phyloP scores from a whole-genome alignment of 139 green algal genomes.

The Eudorina sp. region DNA sequence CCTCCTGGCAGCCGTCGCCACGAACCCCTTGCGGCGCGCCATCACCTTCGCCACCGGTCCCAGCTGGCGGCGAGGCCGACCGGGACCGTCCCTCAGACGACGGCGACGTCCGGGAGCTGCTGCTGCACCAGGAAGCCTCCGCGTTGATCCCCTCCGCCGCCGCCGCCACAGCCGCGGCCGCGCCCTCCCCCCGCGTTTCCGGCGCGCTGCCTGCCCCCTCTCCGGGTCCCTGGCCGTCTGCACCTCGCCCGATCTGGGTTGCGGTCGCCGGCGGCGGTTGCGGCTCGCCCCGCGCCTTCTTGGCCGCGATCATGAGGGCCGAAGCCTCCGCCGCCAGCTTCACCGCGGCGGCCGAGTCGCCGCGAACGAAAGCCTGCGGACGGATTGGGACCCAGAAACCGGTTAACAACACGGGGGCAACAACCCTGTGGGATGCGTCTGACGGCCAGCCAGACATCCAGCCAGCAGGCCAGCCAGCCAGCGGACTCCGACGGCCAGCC shows the following conservation, averaged over 20 bases:
- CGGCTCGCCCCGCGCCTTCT: neutral
- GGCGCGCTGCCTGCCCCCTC: neutral
- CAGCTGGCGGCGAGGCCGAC: neutral
- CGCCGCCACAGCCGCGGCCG: neutral
- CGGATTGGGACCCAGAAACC: no score
- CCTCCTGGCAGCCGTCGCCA: no score
- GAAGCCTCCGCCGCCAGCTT: neutral
- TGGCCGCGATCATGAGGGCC: neutral
- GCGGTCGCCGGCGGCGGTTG: neutral
- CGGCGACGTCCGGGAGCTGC: neutral
- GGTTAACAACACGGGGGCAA: no score
- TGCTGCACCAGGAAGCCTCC: conserved; percentile 32
- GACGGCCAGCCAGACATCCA: no score
- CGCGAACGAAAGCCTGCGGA: neutral
- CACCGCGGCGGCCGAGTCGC: neutral
- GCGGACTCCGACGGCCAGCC: no score
- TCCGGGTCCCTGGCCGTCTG: no score
- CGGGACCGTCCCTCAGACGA: neutral
- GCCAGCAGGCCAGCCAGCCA: no score
- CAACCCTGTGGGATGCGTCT: no score
- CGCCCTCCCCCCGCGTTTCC: neutral
- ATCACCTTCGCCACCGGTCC: neutral
- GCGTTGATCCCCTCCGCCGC: neutral
- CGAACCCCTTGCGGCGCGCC: neutral
- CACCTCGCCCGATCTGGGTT: neutral